These are phyloP conservation scores for Bisporella sp. DNA, from an alignment of 2,329 filamentous ascomycete species.

Conservation along the genomic window DNA sequence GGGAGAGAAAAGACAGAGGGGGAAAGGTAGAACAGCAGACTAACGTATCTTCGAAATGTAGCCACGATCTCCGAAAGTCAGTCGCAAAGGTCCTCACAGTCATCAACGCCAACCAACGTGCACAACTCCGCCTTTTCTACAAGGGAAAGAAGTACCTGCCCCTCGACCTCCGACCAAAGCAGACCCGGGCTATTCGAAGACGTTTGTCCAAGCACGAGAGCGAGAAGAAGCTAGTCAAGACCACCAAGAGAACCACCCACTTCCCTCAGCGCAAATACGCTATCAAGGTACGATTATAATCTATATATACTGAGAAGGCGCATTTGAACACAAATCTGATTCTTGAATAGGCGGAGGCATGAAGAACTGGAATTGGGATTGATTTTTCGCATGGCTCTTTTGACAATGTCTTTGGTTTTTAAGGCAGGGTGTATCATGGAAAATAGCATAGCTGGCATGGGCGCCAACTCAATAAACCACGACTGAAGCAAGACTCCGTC, in stretches of 20 bases:
- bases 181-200: slow-evolving; percentile 96
- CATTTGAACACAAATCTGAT: slow-evolving; percentile 8
- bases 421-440: slow-evolving; percentile 19
- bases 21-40: not conserved
- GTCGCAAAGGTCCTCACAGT: slow-evolving; percentile 98
- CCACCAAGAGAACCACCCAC: slow-evolving; percentile 91
- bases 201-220: slow-evolving; percentile 89
- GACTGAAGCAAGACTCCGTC: not conserved
- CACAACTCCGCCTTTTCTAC: slow-evolving; percentile 98
- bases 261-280: slow-evolving; percentile 99
- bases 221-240: slow-evolving; percentile 79
- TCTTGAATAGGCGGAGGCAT: slow-evolving; percentile 24
- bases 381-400: slow-evolving; percentile 23
- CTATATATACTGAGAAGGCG: not conserved
- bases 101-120: slow-evolving; percentile 99
- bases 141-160: slow-evolving; percentile 99
- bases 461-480: slow-evolving; percentile 10
- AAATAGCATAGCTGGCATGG: slow-evolving; percentile 15
- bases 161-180: slow-evolving; percentile 96
- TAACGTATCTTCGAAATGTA: slow-evolving; percentile 31
- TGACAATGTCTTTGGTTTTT: slow-evolving; percentile 18
- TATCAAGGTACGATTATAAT: slow-evolving; percentile 63
- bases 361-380: slow-evolving; percentile 15
- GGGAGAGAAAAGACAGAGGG: too few species aligned
- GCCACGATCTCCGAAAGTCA: slow-evolving; percentile 98